phyloP scores from a whole-genome alignment of 139 green algal species.

The Coccomyxa sp. region DNA sequence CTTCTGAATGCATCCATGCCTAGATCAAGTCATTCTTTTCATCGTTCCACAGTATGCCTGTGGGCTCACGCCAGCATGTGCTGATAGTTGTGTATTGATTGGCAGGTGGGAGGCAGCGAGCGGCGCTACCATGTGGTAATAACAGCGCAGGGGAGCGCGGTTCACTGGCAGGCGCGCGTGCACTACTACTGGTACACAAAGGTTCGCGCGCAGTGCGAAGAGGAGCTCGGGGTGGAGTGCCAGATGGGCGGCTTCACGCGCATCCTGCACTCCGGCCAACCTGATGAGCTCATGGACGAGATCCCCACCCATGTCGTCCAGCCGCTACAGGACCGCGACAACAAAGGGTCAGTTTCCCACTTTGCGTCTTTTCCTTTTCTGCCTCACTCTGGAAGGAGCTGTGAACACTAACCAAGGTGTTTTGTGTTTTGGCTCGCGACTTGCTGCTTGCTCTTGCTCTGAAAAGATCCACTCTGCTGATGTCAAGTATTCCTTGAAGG shows the following conservation, averaged over 20 bases:
- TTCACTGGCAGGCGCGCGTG: slow-evolving; percentile 82
- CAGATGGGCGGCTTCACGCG: slow-evolving; percentile 94
- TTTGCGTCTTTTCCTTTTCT: neutral
- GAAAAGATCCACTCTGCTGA: too few species aligned
- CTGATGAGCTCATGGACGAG: slow-evolving; percentile 93
- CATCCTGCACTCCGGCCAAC: slow-evolving; percentile 82
- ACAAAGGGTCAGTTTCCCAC: slow-evolving; percentile 32
- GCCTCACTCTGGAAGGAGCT: neutral
- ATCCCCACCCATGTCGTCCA: slow-evolving; percentile 93
- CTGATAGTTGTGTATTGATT: neutral
- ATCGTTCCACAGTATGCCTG: too few species aligned
- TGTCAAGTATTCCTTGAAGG: too few species aligned
- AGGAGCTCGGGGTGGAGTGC: slow-evolving; percentile 19
- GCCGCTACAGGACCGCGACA: slow-evolving; percentile 68
- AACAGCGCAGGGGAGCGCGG: slow-evolving; percentile 65
- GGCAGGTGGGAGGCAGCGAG: slow-evolving; percentile 21
- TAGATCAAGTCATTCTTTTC: too few species aligned
- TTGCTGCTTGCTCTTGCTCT: too few species aligned
- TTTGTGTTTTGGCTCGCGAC: too few species aligned
- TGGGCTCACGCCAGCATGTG: neutral
- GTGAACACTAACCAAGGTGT: too few species aligned
- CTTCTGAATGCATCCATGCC: too few species aligned
- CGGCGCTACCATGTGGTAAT: slow-evolving; percentile 75
- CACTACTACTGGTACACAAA: slow-evolving; percentile 74
- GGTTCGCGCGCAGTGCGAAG: slow-evolving; percentile 54